Evolutionary conservation across 768 basidiomycete genomes (phyloP).

Genomic region (Hirschioporus abietinus): DNA sequence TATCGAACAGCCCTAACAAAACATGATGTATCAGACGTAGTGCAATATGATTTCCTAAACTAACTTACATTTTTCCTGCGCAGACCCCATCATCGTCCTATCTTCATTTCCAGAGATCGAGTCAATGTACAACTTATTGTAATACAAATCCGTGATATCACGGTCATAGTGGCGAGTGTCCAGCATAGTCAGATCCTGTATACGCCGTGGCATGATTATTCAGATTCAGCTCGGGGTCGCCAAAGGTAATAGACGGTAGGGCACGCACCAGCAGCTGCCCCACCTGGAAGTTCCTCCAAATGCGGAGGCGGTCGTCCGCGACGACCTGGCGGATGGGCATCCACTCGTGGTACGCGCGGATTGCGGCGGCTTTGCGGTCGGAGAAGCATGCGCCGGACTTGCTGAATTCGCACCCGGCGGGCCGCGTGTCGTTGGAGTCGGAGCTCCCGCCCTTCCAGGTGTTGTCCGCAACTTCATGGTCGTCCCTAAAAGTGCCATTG

Average conservation of each 20-base stretch:
- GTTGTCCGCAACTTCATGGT: conserved; percentile 25
- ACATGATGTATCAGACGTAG: background rate
- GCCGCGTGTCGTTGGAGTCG: conserved; percentile 22
- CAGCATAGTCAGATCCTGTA: background rate
- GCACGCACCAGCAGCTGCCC: conserved; percentile 19
- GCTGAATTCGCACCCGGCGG: conserved; percentile 15
- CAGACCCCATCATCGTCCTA: conserved; percentile 21
- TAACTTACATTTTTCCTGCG: conserved; percentile 21
- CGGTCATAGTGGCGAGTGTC: conserved; percentile 20
- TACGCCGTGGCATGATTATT: background rate
- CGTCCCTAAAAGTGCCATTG: conserved; percentile 12
- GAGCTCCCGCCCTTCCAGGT: conserved; percentile 22
- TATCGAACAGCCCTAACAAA: conserved; percentile 15
- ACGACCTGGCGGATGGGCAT: conserved; percentile 26
- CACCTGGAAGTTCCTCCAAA: conserved; percentile 25
- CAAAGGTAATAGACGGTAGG: too few relatives aligned
- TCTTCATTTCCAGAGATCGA: conserved; percentile 13
- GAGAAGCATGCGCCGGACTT: conserved; percentile 19
- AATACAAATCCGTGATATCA: conserved; percentile 23
- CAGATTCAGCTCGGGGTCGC: background rate
- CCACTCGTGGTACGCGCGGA: conserved; percentile 22
- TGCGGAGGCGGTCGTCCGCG: conserved; percentile 23
- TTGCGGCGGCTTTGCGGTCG: conserved; percentile 23
- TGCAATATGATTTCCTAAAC: background rate
- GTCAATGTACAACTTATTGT: conserved; percentile 20